A percentile compares a stretch with the other conserved stretches of the same genome.
phyloP scores from a whole-genome alignment of 1,139 yeast species.

The Arxiozyma slooffiae region DNA sequence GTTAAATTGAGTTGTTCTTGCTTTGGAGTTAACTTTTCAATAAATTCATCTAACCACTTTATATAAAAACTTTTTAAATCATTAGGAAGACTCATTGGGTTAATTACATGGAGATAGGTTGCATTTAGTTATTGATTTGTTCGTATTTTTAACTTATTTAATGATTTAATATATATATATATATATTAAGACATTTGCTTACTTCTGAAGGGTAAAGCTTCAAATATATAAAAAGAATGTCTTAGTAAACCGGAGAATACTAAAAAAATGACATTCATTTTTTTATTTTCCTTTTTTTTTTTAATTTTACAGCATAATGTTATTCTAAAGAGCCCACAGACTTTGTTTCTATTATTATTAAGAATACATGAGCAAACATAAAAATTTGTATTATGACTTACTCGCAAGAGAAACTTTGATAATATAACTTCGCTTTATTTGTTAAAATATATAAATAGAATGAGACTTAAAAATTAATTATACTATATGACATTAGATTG shows the following conservation, averaged over 20 bases:
- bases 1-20: constrained; percentile 25
- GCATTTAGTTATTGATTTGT: not conserved
- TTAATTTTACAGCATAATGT: no score
- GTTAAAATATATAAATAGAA: constrained; percentile 3
- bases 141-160: no score
- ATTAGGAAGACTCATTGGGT: constrained; percentile 10
- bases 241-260: no score
- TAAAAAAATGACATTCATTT: no score
- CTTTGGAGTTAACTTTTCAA: constrained; percentile 16
- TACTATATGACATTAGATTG: constrained; percentile 4
- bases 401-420: not conserved
- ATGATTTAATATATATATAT: no score
- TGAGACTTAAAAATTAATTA: constrained; percentile 1
- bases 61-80: constrained; percentile 23
- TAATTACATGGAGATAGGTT: not conserved
- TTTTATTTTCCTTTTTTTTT: no score
- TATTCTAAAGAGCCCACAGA: no score
- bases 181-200: no score
- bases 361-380: not conserved
- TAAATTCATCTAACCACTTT: constrained; percentile 22
- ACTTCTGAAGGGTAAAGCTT: no score
- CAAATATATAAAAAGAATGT: no score
- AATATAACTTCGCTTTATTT: constrained; percentile 1
- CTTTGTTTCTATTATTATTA: no score
- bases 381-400: not conserved